Evolutionary conservation across 768 basidiomycete species (phyloP).

Genomic region (Amanita pseudoporphyria): DNA sequence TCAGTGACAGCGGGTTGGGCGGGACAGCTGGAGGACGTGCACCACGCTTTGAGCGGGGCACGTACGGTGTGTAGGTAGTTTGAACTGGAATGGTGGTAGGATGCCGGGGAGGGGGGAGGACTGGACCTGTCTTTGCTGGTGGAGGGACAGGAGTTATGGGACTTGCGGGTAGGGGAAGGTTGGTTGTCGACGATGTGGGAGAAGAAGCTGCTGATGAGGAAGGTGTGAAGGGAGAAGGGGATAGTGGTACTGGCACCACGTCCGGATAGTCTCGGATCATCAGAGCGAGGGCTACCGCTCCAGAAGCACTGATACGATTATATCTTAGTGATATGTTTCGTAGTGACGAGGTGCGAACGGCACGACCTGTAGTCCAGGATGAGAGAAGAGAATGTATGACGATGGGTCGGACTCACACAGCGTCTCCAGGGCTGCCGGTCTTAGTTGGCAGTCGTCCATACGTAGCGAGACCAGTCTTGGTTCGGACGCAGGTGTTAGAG

Average conservation of each 20-base stretch:
- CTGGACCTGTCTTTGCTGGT: conserved; percentile 20
- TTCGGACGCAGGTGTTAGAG: conserved; percentile 45
- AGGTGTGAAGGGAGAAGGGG: conserved; percentile 24
- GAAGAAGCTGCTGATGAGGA: conserved; percentile 28
- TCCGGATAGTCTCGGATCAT: conserved; percentile 98
- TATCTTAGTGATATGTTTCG: conserved; percentile 85
- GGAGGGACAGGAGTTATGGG: conserved; percentile 14
- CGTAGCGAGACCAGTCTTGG: conserved; percentile 67
- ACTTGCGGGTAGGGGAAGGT: conserved; percentile 22
- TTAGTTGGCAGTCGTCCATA: conserved; percentile 78
- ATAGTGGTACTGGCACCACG: conserved; percentile 34
- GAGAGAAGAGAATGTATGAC: conserved; percentile 2
- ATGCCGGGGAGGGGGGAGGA: conserved; percentile 31
- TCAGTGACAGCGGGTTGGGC: conserved; percentile 34
- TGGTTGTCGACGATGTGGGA: conserved; percentile 23
- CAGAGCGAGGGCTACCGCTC: conserved; percentile 85
- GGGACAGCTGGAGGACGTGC: conserved; percentile 24
- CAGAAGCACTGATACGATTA: conserved; percentile 77
- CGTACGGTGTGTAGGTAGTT: conserved; percentile 79
- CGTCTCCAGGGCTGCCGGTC: conserved; percentile 65
- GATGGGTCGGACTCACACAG: conserved; percentile 50
- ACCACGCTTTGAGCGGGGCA: conserved; percentile 52
- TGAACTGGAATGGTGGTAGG: conserved; percentile 41
- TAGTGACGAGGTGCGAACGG: conserved; percentile 74
- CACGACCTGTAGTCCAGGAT: conserved; percentile 45